These are phyloP conservation scores for Triglochin maritima DNA, from an alignment of 106 monocot genomes.

Conservation along the genomic window DNA sequence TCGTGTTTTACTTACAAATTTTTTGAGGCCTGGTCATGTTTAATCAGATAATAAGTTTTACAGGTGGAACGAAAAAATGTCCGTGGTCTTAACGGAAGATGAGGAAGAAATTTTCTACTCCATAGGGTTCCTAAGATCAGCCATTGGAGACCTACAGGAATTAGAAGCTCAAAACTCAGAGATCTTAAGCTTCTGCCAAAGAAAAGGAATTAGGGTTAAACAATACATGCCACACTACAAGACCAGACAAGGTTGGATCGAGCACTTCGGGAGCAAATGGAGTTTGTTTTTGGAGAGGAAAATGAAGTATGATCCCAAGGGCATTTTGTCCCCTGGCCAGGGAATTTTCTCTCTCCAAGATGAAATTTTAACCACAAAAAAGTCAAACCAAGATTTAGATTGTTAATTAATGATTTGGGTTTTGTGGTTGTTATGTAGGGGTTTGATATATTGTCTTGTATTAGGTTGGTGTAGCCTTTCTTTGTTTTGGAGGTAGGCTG, in stretches of 20 bases:
- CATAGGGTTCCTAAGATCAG: constrained; percentile 38
- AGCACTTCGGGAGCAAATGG: constrained; percentile 57
- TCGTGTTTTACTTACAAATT: too few relatives aligned
- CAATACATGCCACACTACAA: constrained; percentile 45
- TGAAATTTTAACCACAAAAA: too few relatives aligned
- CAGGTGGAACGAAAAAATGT: constrained; percentile 61
- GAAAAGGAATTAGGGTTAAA: constrained; percentile 27
- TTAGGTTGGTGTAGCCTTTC: too few relatives aligned
- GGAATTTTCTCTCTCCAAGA: constrained; percentile 25
- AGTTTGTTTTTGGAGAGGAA: constrained; percentile 32
- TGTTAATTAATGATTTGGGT: too few relatives aligned
- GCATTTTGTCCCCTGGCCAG: constrained; percentile 54
- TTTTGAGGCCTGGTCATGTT: too few relatives aligned
- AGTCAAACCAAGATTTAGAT: too few relatives aligned
- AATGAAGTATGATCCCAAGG: constrained; percentile 48
- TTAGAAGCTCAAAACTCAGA: constrained; percentile 34
- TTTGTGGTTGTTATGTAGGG: too few relatives aligned
- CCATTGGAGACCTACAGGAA: constrained; percentile 4
- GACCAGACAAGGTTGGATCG: constrained; percentile 28
- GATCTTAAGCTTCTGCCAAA: constrained; percentile 27
- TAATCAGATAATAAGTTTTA: neutral
- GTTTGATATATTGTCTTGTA: too few relatives aligned
- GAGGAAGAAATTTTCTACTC: constrained; percentile 57
- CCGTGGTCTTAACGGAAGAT: constrained; percentile 39
- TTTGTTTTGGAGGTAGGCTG: too few relatives aligned